phyloP scores from a whole-genome alignment of 2,329 filamentous ascomycete species.

The Colletotrichum siamense region DNA sequence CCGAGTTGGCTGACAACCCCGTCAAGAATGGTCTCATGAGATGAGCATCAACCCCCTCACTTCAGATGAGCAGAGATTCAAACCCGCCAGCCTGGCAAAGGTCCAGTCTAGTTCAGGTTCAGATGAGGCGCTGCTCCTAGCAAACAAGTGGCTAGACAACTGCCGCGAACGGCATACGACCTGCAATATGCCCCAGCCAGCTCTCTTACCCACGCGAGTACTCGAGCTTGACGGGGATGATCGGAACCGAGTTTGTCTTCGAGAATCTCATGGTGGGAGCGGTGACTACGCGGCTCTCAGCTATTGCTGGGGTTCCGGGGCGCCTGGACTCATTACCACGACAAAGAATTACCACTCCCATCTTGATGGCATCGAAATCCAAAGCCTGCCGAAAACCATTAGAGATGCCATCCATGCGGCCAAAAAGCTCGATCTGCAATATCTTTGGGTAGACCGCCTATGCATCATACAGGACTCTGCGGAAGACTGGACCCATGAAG shows the following conservation, averaged over 20 bases:
- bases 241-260: rapidly evolving
- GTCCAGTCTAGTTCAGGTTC: background rate
- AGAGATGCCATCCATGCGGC: background rate
- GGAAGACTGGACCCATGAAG: background rate
- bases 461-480: background rate
- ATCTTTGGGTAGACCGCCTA: background rate
- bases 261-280: rapidly evolving
- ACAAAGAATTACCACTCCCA: background rate
- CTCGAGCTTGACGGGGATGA: rapidly evolving
- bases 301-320: background rate
- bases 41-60: background rate
- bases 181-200: rapidly evolving
- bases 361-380: background rate
- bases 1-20: rapidly evolving
- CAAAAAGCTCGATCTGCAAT: rapidly evolving
- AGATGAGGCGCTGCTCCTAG: background rate
- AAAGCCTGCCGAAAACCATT: rapidly evolving
- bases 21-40: background rate
- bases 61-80: rapidly evolving
- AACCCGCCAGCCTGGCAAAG: background rate
- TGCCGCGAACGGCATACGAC: background rate
- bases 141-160: background rate
- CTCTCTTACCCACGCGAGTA: background rate
- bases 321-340: background rate
- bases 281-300: background rate